phyloP scores from a whole-genome alignment of 352 stramenopile species.

The Globisporangium okanoganense region DNA sequence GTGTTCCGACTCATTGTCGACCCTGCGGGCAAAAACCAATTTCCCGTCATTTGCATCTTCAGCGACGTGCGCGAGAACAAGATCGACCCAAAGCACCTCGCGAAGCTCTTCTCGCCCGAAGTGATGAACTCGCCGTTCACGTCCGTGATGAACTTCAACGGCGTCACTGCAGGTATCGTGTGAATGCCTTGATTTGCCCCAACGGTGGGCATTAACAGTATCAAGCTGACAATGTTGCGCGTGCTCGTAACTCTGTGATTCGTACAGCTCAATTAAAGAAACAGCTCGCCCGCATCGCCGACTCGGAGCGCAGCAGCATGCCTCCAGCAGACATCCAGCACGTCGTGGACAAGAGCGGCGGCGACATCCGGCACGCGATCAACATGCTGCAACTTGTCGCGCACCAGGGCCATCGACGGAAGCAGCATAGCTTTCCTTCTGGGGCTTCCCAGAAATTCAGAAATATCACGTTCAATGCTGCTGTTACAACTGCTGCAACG shows the following conservation, averaged over 20 bases:
- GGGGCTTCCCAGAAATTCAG: neutral
- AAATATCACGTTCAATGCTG: neutral
- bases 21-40: slow-evolving; percentile 26
- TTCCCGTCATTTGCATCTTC: slow-evolving; percentile 77
- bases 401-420: neutral
- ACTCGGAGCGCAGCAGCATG: slow-evolving; percentile 28
- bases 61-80: slow-evolving; percentile 78
- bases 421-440: slow-evolving; percentile 14
- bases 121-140: slow-evolving; percentile 68
- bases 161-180: slow-evolving; percentile 59
- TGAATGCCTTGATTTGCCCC: neutral
- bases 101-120: slow-evolving; percentile 55
- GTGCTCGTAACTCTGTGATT: neutral
- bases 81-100: slow-evolving; percentile 59
- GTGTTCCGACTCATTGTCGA: slow-evolving; percentile 56
- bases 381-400: slow-evolving; percentile 65
- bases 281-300: slow-evolving; percentile 36
- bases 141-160: slow-evolving; percentile 75
- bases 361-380: slow-evolving; percentile 76
- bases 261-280: slow-evolving; percentile 68
- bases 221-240: neutral
- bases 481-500: neutral
- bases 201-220: too few species aligned
- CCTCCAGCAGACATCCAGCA: slow-evolving; percentile 31
- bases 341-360: slow-evolving; percentile 58